Percentiles rank a stretch among this genome's conserved stretches.
These are phyloP conservation scores for Scheffersomyces ergatensis DNA, from an alignment of 805 yeast genomes.

Conservation along the genomic window DNA sequence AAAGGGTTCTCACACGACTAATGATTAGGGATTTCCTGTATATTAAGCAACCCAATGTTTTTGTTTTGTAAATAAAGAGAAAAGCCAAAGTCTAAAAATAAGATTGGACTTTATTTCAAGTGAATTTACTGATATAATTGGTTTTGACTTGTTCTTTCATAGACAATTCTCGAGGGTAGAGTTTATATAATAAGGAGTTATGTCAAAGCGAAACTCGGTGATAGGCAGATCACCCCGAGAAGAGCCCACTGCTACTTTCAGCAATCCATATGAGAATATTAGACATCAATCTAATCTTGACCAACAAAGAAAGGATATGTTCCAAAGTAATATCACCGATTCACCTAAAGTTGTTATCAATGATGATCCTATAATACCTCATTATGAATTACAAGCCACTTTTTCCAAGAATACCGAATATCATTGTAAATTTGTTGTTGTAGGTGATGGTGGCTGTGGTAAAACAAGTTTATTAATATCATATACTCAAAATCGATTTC, in stretches of 20 bases:
- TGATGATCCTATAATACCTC: slow-evolving; percentile 37
- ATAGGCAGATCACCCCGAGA: slow-evolving; percentile 4
- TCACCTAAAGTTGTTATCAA: slow-evolving; percentile 28
- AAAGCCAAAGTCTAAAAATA: too few relatives aligned
- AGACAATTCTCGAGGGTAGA: too few relatives aligned
- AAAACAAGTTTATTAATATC: slow-evolving; percentile 73
- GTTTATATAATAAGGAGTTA: too few relatives aligned
- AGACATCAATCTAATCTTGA: slow-evolving; percentile 14
- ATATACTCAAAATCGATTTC: slow-evolving; percentile 69
- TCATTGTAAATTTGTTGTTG: slow-evolving; percentile 65
- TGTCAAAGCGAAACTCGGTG: slow-evolving; percentile 4
- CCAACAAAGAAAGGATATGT: slow-evolving; percentile 19
- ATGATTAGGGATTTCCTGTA: too few relatives aligned
- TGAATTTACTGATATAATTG: too few relatives aligned
- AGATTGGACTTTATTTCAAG: too few relatives aligned
- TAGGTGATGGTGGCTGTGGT: slow-evolving; percentile 93
- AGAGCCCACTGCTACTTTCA: slow-evolving; percentile 1
- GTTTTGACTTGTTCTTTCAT: too few relatives aligned
- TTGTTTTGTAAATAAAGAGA: too few relatives aligned
- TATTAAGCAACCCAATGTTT: too few relatives aligned
- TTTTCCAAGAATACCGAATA: slow-evolving; percentile 18
- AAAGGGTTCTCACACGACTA: too few relatives aligned
- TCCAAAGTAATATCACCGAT: slow-evolving; percentile 15
- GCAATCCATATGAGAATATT: slow-evolving; percentile 25
- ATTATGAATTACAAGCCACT: slow-evolving; percentile 25